These are phyloP conservation scores for Eucalyptus microcorys DNA, from an alignment of 345 rosid genomes.

Conservation along the genomic window DNA sequence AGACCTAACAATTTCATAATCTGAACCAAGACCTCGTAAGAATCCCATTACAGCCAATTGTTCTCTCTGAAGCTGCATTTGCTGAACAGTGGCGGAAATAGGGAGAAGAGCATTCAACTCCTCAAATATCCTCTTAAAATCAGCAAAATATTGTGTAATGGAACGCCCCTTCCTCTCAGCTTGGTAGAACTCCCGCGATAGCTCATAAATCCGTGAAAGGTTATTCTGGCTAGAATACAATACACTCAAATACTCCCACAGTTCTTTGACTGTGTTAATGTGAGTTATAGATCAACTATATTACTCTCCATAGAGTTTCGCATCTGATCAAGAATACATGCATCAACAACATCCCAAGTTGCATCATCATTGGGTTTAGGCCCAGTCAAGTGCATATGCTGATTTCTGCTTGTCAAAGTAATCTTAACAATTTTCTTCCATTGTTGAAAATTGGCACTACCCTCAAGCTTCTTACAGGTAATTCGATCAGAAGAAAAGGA, in stretches of 20 bases:
- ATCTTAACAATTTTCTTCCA: not conserved
- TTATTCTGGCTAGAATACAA: not conserved
- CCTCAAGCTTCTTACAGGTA: not conserved
- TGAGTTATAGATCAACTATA: not conserved
- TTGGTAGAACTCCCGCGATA: not conserved
- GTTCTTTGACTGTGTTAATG: not conserved
- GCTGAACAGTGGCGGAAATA: not conserved
- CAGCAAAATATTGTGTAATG: not conserved
- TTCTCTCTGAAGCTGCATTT: not conserved
- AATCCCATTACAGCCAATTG: not conserved
- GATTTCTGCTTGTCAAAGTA: not conserved
- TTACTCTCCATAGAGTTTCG: not conserved
- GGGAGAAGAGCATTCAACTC: not conserved
- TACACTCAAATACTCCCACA: not conserved
- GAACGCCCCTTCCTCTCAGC: not conserved
- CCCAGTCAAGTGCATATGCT: not conserved
- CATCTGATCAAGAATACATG: not conserved
- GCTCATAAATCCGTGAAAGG: not conserved
- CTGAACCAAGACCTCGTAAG: not conserved
- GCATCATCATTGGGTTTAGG: not conserved
- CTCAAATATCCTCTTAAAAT: not conserved
- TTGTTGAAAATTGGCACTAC: not conserved
- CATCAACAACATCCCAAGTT: not conserved
- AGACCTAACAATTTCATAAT: not conserved
- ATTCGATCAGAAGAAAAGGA: not conserved